Evolutionary conservation across 805 yeast genomes (phyloP).

Genomic region (Metschnikowia santaceciliae): DNA sequence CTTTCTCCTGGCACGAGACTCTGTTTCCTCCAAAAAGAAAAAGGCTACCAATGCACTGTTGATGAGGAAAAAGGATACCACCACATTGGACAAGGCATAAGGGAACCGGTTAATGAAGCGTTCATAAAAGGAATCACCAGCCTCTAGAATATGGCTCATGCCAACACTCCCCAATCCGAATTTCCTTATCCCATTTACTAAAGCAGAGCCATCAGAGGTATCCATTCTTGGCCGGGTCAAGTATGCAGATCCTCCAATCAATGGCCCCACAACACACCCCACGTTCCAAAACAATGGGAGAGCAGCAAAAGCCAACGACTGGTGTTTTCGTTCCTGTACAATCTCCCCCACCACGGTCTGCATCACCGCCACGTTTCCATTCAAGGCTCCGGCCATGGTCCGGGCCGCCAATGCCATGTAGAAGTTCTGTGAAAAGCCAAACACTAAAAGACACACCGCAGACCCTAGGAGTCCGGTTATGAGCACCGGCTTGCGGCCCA

Average conservation of each 20-base stretch:
- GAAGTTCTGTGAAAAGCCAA: conserved; percentile 29
- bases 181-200: too few species aligned
- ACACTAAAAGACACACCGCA: conserved; percentile 21
- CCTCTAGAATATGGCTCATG: too few species aligned
- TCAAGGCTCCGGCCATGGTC: conserved; percentile 25
- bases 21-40: conserved; percentile 38
- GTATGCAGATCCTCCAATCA: conserved; percentile 28
- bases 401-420: conserved; percentile 29
- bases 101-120: conserved; percentile 29
- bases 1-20: conserved; percentile 24
- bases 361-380: conserved; percentile 31
- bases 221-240: conserved; percentile 24
- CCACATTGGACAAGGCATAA: conserved; percentile 37
- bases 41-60: conserved; percentile 27
- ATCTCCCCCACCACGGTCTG: conserved; percentile 31
- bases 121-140: conserved; percentile 19
- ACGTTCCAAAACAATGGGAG: conserved; percentile 32
- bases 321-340: conserved; percentile 28
- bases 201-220: too few species aligned
- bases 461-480: conserved; percentile 26
- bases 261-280: conserved; percentile 31
- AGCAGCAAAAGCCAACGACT: conserved; percentile 28
- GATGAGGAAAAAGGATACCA: conserved; percentile 27
- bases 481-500: conserved; percentile 29
- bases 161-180: too few species aligned